Base-by-base conservation (phyloP, 2,329 filamentous ascomycete species). In the Penicillium sp. region DNA sequence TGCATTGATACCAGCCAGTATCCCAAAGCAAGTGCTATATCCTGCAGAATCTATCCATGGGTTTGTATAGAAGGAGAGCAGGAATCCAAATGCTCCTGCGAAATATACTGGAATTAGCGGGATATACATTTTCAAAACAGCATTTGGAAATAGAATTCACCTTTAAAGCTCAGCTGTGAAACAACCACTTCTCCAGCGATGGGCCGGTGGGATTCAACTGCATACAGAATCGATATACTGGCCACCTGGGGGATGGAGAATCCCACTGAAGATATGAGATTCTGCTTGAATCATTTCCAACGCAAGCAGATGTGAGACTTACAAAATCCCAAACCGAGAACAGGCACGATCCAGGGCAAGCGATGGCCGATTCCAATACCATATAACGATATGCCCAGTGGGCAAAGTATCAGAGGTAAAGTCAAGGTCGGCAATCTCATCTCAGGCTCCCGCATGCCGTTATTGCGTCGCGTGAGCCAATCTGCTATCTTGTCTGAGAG, bases 401-500 rank as follows among this genome's bases (percentile, higher is more conserved):
- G 70, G 3, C 62, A 57, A 7, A 59, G 53, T n/a, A 71, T 55
- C 3, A 63, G 27, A 18, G 63, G 61, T 18, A 72, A 62, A 16
- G 69, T 66, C 8, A 69, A 63, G 5, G 67, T 4, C 10, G 40
- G 40, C 7, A 43, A 13, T 27, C 40, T 10, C 40, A 43, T 43
- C 21, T 43, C 40, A 4, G 69, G 70, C 54, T 72, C 69, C n/a
- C 68, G 50, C 10, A 71, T 60, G 21, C 68, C 68, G 13, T 56
- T 56, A 22, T 67, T 67, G 1, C 64, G 52, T 14, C 53, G 43
- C 1, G 67, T 70, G 21, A 66, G 62, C 39, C 55, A 64, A 42
- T 73, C 60, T 8, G 72, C 72, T 5, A 67, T 54, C 53, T 51
- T 56, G 53, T 74, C 71, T 4, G 66, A 67, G 11, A 72, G 44